These are phyloP conservation scores for Hypoxylon sp. DNA, from an alignment of 2,329 filamentous ascomycete species.

Conservation along the genomic window DNA sequence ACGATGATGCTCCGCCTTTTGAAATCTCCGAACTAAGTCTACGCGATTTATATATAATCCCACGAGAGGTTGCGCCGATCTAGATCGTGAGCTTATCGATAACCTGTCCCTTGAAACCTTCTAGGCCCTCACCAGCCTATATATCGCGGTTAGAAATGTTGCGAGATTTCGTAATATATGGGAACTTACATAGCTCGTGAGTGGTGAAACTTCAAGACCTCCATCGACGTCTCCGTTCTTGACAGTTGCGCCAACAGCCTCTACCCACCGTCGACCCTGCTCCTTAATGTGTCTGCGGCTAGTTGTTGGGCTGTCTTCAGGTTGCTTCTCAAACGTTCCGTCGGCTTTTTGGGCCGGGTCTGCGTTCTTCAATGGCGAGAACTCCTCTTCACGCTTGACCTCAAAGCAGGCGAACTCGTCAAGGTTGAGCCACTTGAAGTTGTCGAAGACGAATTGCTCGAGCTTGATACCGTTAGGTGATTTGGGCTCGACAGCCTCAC, in stretches of 20 bases:
- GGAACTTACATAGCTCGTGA: slow-evolving; percentile 92
- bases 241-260: slow-evolving; percentile 83
- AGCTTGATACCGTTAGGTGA: slow-evolving; percentile 98
- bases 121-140: slow-evolving; percentile 75
- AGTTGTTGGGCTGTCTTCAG: slow-evolving; percentile 87
- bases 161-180: slow-evolving; percentile 24
- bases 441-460: slow-evolving; percentile 99
- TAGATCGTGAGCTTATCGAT: slow-evolving; percentile 50
- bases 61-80: background rate
- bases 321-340: slow-evolving; percentile 77
- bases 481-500: slow-evolving; percentile 88
- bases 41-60: slow-evolving; percentile 13
- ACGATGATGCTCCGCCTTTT: background rate
- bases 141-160: slow-evolving; percentile 24
- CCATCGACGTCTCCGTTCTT: slow-evolving; percentile 67
- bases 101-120: slow-evolving; percentile 66
- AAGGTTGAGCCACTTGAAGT: slow-evolving; percentile 90
- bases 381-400: slow-evolving; percentile 96
- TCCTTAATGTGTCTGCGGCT: slow-evolving; percentile 91
- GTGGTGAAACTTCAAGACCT: slow-evolving; percentile 91
- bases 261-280: slow-evolving; percentile 89
- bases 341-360: slow-evolving; percentile 67
- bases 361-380: slow-evolving; percentile 94
- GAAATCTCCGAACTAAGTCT: background rate
- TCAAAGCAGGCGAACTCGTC: slow-evolving; percentile 96